Evolutionary conservation across 2,329 filamentous ascomycete species (phyloP).

Genomic region (Colletotrichum kahawae): DNA sequence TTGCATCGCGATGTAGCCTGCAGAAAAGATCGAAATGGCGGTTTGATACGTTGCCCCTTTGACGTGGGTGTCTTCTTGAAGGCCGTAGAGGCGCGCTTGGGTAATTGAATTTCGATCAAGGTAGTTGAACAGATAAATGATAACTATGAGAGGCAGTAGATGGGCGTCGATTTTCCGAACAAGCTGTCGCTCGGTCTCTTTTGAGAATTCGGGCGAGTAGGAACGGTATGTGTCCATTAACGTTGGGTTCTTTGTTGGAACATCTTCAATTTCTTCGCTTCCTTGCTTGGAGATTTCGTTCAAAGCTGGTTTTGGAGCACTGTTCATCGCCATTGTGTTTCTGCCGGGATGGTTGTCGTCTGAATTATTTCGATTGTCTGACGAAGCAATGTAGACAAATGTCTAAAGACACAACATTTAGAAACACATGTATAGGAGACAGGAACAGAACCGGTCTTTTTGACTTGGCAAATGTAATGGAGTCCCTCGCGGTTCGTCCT

Average conservation of each 20-base stretch:
- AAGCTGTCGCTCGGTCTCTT: conserved; percentile 29
- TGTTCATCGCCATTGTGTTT: background rate
- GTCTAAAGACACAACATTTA: background rate
- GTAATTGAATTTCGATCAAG: conserved; percentile 7
- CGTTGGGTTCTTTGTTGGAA: background rate
- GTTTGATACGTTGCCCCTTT: conserved; percentile 30
- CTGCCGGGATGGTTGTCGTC: too few relatives aligned
- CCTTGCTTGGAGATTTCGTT: background rate
- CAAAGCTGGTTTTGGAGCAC: background rate
- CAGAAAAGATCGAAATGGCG: conserved; percentile 36
- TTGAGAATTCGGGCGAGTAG: background rate
- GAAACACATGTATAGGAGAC: background rate
- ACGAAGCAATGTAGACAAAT: background rate
- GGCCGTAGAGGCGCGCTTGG: background rate
- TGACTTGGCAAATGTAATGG: background rate
- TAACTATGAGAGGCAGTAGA: conserved; percentile 56
- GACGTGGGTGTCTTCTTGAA: background rate
- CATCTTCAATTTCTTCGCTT: background rate
- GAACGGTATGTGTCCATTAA: background rate
- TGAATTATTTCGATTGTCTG: background rate
- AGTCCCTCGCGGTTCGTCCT: background rate
- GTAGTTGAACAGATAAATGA: conserved; percentile 46
- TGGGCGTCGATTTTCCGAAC: conserved; percentile 44
- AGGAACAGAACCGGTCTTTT: background rate
- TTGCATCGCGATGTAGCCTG: conserved; percentile 40